Base-by-base conservation (phyloP, 2,329 filamentous ascomycete species). In the Meredithiella fracta region DNA sequence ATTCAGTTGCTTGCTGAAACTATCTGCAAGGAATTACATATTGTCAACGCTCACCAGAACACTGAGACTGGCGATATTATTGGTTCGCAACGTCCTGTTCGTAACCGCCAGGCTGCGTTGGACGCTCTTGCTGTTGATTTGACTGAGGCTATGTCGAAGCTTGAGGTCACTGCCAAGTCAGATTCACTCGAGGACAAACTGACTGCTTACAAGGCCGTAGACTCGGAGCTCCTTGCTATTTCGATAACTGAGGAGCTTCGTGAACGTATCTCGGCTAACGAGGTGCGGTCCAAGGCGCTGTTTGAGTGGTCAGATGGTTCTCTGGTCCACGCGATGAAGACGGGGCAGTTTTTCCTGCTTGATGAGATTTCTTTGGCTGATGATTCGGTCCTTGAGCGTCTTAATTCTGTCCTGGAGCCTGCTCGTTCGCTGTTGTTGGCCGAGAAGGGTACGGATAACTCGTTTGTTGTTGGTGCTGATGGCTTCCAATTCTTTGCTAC, bases 291-390 rank as follows among this genome's bases (percentile, higher is more conserved):
- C 64, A 89, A 89, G 61, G 86, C 90, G 2, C 72, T 98, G 0
- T 99, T 99, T 57, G 90, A 97, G 69, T 99, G 92, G 92, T 83
- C 81, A 0, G 92, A 98, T 64, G 92, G 92, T 56, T 94, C 86
- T 64, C 76, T 99, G 1, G 88, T 98, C 1, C 83, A 92, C 61
- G 87, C 94, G 0, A 96, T 99, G 91, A 87, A 85, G 66, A 76
- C 79, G 22, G 92, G 90, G 0, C 79, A 89, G 61, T 89, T 88
- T 64, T 99, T 98, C 69, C 75, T 99, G 22, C 80, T 99, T 0
- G 92, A 98, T 62, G 94, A 99, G 65, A 97, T 99, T 34, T 98
- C 94, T 5, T 77, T 99, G 5, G 92, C 92, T 0, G 94, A 98
- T 64, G 92, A 99, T 66, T 97, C 94, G 4, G 94, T 98, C 2